Percentiles rank a stretch among this genome's conserved stretches.
Conservation (phyloP, 352 stramenopile genomes). For the Phytophthora nicotianae region DNA sequence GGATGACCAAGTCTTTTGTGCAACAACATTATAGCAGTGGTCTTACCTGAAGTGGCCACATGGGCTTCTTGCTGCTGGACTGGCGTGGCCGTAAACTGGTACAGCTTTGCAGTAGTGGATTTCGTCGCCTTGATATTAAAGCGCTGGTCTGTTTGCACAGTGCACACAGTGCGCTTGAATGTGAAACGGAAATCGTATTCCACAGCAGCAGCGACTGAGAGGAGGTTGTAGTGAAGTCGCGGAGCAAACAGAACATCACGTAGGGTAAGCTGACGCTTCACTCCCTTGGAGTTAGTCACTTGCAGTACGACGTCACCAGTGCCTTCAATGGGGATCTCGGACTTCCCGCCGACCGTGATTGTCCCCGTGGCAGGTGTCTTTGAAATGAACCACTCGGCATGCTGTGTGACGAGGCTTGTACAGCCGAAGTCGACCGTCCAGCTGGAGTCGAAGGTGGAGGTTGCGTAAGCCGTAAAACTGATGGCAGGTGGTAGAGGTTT, state of each 20-base stretch:
- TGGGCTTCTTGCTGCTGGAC: neutral
- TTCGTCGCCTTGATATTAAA: neutral
- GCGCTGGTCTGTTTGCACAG: neutral
- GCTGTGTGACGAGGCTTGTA: neutral
- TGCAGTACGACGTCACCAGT: neutral
- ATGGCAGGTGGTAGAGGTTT: neutral
- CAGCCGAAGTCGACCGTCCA: neutral
- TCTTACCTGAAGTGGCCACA: neutral
- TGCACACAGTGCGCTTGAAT: neutral
- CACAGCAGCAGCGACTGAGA: neutral
- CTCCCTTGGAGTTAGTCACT: neutral
- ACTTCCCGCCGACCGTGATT: neutral
- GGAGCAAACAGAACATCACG: neutral
- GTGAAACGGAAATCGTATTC: neutral
- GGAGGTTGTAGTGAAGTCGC: neutral
- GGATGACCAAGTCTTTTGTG: constrained; percentile 13
- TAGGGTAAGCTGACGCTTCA: neutral
- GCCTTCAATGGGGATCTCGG: neutral
- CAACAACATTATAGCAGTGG: constrained; percentile 1
- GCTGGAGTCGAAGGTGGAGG: neutral
- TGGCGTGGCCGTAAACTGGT: neutral
- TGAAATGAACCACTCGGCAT: neutral
- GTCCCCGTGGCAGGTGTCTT: neutral
- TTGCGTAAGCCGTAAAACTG: neutral
- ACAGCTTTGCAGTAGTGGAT: neutral